Evolutionary conservation across 2,329 filamentous ascomycete species (phyloP), one percentile per base, ranked within the genome.

Genomic region (Lecanoromycetidae sp.): DNA sequence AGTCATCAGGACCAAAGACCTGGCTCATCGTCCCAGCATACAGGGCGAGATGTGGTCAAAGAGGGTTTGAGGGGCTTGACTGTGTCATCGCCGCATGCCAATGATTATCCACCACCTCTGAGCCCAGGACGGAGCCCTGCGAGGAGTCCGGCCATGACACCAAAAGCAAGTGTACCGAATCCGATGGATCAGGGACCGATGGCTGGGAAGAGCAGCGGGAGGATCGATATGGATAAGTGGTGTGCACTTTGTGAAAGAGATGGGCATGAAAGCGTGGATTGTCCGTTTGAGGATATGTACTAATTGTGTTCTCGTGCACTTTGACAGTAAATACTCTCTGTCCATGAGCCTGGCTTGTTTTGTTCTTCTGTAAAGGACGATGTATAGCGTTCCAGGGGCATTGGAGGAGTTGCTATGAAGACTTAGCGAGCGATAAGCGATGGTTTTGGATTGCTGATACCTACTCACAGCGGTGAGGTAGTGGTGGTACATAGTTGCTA

Each of bases 181-280:
- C 75, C 73, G 6, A 76, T 78, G 69, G 79, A 80, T 44, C 73
- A 71, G 44, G 79, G 78, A 2, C 80, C 84, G 2, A 75, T 86
- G 20, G 82, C 84, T 4, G 85, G 85, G 44, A 90, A 87, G 67
- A 78, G 82, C 55, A 87, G 80, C 46, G 83, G 84, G 1, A 69
- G 85, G 38, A 72, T 90, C 54, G 87, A 96, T 58, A 77, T 81
- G 46, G 77, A 82, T 52, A 95, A 94, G 67, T 98, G 91, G 91
- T 98, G 91, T 65, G 91, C 91, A 13, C 72, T 96, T 36, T 98
- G 91, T 62, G 91, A 98, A 70, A 79, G 86, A 52, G 91, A 98
- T 59, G 91, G 91, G 12, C 91, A 98, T 62, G 85, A 95, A 65
- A 95, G 90, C 60, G 88, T 94, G 52, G 87, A 93, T 64, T 94